phyloP scores from a whole-genome alignment of 495 filamentous ascomycete species.

The Glarea lozoyensis region DNA sequence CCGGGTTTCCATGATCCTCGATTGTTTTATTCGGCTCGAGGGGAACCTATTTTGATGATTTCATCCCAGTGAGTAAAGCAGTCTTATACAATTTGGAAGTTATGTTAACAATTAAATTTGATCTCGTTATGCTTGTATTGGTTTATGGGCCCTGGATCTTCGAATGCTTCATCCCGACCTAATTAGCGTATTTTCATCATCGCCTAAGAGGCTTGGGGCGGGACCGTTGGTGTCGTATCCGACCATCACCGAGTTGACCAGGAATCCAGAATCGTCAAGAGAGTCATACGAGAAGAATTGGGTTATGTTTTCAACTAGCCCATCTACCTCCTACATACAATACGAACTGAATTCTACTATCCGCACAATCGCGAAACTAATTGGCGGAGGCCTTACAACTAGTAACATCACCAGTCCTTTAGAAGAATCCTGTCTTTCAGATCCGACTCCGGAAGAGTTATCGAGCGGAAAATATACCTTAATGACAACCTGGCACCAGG shows the following conservation, averaged over 20 bases:
- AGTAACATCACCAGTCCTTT: conserved; percentile 26
- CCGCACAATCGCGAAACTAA: conserved; percentile 29
- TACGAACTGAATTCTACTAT: conserved; percentile 22
- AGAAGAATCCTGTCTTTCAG: conserved; percentile 25
- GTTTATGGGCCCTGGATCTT: conserved; percentile 32
- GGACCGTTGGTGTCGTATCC: conserved; percentile 31
- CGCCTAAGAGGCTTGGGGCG: conserved; percentile 23
- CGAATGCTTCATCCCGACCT: conserved; percentile 24
- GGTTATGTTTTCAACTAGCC: conserved; percentile 26
- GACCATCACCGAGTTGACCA: conserved; percentile 29
- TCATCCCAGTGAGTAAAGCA: conserved; percentile 26
- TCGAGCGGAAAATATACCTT: conserved; percentile 6
- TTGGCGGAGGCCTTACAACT: conserved; percentile 30
- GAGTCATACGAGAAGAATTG: conserved; percentile 32
- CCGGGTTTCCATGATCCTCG: conserved; percentile 34
- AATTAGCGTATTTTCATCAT: conserved; percentile 23
- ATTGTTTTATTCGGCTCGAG: conserved; percentile 32
- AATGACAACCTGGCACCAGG: conserved; percentile 28
- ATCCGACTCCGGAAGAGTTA: conserved; percentile 11
- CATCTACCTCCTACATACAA: conserved; percentile 24
- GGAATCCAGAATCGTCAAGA: conserved; percentile 25
- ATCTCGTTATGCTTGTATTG: conserved; percentile 34
- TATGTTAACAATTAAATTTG: conserved; percentile 6
- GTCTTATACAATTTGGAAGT: too few relatives aligned
- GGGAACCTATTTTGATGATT: conserved; percentile 32